Base-by-base conservation (phyloP, 148 eudicot genomes). In the Amaranthus cruentus region DNA sequence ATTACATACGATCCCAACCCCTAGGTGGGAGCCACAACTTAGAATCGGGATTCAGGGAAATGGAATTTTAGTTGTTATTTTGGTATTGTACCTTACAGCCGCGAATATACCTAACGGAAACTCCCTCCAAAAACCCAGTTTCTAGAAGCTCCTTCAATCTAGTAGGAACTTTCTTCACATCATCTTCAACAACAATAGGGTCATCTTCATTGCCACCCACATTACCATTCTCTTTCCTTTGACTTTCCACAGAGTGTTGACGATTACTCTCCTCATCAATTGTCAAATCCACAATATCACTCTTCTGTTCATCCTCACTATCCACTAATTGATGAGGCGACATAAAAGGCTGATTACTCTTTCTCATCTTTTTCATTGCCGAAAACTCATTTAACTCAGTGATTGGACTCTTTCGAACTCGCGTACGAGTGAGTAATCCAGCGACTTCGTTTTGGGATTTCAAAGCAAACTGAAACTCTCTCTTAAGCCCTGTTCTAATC, bases 41-140 rank as follows among this genome's bases (percentile, higher is more conserved):
- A 28, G 38, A 28, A 28, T 28, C 38, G 2, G 38, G 38, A 28
- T 28, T 47, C 11, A 2, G 3, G 7, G 7, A 10, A 9, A 0
- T 4, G 9, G 38, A n/a, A 61, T 15, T 61, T 61, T n/a, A 7
- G 8, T 47, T 66, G 12, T 43, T 66, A 10, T 47, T 4, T 4
- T 3, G 9, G 4, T 14, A 53, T 55, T 38, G 48, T 77, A 77
- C 98, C 96, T 86, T 90, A 15, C 70, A 3, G 4, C 94, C 88
- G 3, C 89, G 92, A 21, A 85, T 50, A 54, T 93, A 93, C 55
- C 56, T 69, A 47, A 93, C 98, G 60, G 70, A 48, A 51, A 87
- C 50, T 10, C 94, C 96, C 79, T 93, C 98, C 15, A 93, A 85
- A 69, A 93, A 69, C 42, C 87, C 87, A 11, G 87, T 84, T 68